A percentile compares a stretch with the other conserved stretches of the same genome.
These are phyloP conservation scores for Scleroderma citrinum DNA, from an alignment of 768 basidiomycete species.

Conservation along the genomic window DNA sequence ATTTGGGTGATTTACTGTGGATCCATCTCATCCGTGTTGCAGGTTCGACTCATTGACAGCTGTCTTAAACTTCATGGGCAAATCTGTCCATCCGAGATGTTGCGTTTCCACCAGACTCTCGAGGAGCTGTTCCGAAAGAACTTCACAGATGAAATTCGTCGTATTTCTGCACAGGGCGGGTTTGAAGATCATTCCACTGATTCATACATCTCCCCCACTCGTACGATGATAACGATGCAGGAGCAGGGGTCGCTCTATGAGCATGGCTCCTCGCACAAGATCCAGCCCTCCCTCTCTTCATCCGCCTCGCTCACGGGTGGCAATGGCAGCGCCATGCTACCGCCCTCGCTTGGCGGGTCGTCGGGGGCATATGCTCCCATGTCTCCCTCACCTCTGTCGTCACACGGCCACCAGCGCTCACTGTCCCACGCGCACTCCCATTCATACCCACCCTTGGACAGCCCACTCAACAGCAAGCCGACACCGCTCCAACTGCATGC, in stretches of 20 bases:
- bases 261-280: constrained; percentile 38
- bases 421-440: not conserved
- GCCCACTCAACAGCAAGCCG: constrained; percentile 38
- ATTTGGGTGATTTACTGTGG: not conserved
- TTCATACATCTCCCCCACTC: constrained; percentile 20
- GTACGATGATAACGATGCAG: constrained; percentile 31
- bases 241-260: constrained; percentile 48
- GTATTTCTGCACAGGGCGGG: constrained; percentile 54
- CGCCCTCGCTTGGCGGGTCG: constrained; percentile 46
- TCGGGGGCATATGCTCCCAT: constrained; percentile 41
- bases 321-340: constrained; percentile 25
- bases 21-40: constrained; percentile 3
- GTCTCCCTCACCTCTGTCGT: constrained; percentile 33
- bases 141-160: constrained; percentile 75
- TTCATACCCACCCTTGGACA: constrained; percentile 3
- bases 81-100: constrained; percentile 81
- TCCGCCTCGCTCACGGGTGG: not conserved
- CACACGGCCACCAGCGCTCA: not conserved
- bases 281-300: constrained; percentile 43
- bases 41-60: constrained; percentile 77
- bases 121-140: constrained; percentile 82
- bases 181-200: constrained; percentile 42
- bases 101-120: constrained; percentile 88
- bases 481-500: constrained; percentile 78
- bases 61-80: constrained; percentile 80